Base-by-base conservation (phyloP, 169 alveolate genomes). In the Plasmodium coatneyi region DNA sequence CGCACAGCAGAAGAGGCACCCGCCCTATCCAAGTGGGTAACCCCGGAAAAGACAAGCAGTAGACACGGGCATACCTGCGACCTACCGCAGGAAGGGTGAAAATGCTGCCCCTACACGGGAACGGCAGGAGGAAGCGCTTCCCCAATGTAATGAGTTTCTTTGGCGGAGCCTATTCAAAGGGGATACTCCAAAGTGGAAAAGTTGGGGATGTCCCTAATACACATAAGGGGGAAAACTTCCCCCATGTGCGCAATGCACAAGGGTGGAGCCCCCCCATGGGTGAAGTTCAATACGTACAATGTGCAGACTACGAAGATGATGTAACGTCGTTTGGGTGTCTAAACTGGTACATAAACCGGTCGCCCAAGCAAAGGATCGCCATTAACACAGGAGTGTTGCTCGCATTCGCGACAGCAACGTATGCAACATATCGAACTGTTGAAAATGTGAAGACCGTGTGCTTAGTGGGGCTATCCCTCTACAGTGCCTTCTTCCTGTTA, bases 81-180 rank as follows among this genome's bases (percentile, higher is more conserved):
- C 76, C 30, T 14, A 66, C 36, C 39, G 2, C 34, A 14, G 41
- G 52, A 82, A 82, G 52, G 32, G 28, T 22, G 34, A 70, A 41
- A 70, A 83, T 71, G 92, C 78, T 83, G 9, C 92, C 92, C 52
- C 39, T 83, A 5, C 76, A 71, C 30, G 83, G 70, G 28, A 43
- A 71, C 46, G 78, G 25, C 16, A 83, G 46, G 54, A 83, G 39
- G 49, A 80, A 80, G 32, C 6, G 19, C 60, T 9, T 22, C 7
- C 56, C 49, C 32, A 72, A 49, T 46, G 52, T 5, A 10, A 32
- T 46, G 41, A 41, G 39, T 36, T 41, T 76, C 22, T 25, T 49
- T 25, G 54, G 32, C 1, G 46, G 28, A 36, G 54, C n/a, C 52
- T 46, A n/a, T 28, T 9, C 49, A 1, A 86, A 76, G 66, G 39